These are phyloP conservation scores for Kazachstania taianensis DNA, from an alignment of 805 yeast species.

Conservation along the genomic window DNA sequence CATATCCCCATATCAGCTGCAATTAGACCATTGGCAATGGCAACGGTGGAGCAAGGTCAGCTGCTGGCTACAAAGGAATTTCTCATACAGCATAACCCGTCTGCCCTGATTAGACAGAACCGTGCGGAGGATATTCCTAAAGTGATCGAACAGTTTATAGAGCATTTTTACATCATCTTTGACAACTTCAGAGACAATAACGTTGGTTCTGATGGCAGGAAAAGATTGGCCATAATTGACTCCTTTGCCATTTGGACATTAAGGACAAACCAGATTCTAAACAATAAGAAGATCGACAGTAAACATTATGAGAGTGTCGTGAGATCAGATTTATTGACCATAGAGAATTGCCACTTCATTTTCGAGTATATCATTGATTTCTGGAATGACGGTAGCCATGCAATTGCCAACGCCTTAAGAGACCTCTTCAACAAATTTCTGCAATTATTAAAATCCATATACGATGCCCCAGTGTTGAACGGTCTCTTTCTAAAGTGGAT, in stretches of 20 bases:
- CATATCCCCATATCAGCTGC: too few species aligned
- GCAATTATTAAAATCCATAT: conserved; percentile 28
- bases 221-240: conserved; percentile 41
- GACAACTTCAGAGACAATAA: conserved; percentile 6
- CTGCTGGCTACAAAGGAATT: too few species aligned
- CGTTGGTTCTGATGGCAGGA: conserved; percentile 6
- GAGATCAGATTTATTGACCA: conserved; percentile 10
- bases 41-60: too few species aligned
- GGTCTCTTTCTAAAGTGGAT: conserved; percentile 38
- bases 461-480: conserved; percentile 12
- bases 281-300: conserved; percentile 13
- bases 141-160: conserved; percentile 5
- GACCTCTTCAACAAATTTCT: conserved; percentile 50
- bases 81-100: too few species aligned
- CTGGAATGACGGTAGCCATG: conserved; percentile 63
- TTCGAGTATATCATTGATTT: conserved; percentile 52
- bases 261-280: conserved; percentile 38
- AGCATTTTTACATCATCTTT: conserved; percentile 6
- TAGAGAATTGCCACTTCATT: conserved; percentile 25
- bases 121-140: neutral
- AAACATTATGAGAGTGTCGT: conserved; percentile 7
- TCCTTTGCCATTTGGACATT: conserved; percentile 55
- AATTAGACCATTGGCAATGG: too few species aligned
- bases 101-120: too few species aligned
- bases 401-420: conserved; percentile 57